phyloP scores from a whole-genome alignment of 106 monocot genomes.

The Triglochin maritima region DNA sequence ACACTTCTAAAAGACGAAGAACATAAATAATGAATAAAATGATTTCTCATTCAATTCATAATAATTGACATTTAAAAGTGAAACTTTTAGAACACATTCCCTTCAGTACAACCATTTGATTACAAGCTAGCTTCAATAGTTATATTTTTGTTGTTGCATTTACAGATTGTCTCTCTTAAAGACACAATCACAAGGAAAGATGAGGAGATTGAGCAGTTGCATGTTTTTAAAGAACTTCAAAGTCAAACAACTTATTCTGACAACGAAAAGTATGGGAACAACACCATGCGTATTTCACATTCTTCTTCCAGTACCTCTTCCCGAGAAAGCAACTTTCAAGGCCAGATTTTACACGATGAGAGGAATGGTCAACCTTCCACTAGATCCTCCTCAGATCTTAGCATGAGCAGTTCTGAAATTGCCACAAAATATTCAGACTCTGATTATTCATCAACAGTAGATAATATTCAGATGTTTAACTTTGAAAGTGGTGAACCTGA shows the following conservation, averaged over 20 bases:
- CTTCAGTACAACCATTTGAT: no score
- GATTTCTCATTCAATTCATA: no score
- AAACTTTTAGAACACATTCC: no score
- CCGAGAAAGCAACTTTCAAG: background rate
- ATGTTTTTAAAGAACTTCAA: slow-evolving; percentile 40
- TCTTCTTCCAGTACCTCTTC: slow-evolving; percentile 1
- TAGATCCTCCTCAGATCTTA: background rate
- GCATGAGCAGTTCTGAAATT: background rate
- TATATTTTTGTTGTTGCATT: background rate
- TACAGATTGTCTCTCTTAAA: slow-evolving; percentile 72
- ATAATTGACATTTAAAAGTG: no score
- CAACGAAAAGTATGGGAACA: background rate
- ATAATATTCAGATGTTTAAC: background rate
- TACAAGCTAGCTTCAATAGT: no score
- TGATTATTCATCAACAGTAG: background rate
- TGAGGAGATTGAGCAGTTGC: slow-evolving; percentile 76
- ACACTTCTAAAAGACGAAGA: no score
- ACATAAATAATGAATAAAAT: no score
- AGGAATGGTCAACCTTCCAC: background rate
- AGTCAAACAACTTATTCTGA: slow-evolving; percentile 12
- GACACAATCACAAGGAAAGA: slow-evolving; percentile 72
- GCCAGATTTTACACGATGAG: background rate
- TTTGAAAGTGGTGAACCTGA: background rate
- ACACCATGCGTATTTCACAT: background rate
- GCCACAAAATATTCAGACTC: background rate